phyloP scores from a whole-genome alignment of 176 grass and related monocot genomes.

The sorghum (Sorghum bicolor) region DNA sequence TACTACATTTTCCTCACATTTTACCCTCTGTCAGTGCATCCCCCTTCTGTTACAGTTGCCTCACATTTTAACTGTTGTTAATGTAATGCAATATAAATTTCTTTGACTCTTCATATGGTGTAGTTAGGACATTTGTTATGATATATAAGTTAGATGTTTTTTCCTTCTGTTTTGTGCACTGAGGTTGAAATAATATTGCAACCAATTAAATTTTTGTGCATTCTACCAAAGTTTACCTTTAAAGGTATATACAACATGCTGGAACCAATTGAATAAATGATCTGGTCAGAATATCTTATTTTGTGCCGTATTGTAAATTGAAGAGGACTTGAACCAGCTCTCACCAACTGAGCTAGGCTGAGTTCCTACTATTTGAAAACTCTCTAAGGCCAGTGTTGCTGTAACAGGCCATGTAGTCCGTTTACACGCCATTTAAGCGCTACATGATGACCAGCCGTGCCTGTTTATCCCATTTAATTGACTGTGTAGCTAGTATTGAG shows the following conservation, averaged over 20 bases:
- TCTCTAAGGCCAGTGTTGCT: neutral
- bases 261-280: neutral
- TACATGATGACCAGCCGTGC: neutral
- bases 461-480: neutral
- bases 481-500: neutral
- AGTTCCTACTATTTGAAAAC: neutral
- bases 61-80: neutral
- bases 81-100: neutral
- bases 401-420: neutral
- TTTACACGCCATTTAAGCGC: neutral
- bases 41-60: neutral
- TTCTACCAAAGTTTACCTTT: neutral
- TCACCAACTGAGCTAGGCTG: neutral
- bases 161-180: neutral
- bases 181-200: neutral
- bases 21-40: neutral
- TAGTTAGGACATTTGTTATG: neutral
- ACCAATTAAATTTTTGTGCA: neutral
- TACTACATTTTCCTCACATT: neutral
- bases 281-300: neutral
- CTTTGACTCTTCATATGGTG: neutral
- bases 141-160: neutral
- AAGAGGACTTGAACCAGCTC: neutral
- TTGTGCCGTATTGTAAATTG: neutral
- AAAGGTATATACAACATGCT: neutral